Conservation (phyloP, 1,284 basidiomycete genomes). For the Naganishia albida region DNA sequence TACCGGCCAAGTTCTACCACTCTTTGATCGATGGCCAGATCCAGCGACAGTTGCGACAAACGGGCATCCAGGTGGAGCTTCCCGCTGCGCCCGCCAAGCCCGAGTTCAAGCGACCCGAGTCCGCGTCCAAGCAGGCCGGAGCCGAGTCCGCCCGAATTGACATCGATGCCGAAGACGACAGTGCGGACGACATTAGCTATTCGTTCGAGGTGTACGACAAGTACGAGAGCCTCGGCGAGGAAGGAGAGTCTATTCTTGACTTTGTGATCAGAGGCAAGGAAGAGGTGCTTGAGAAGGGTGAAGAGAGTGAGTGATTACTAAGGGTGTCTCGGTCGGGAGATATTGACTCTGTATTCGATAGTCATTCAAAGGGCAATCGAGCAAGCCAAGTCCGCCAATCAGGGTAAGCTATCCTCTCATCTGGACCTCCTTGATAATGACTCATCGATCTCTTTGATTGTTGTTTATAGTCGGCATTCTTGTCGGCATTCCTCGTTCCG, state of each 20-base stretch:
- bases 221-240: constrained; percentile 69
- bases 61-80: constrained; percentile 76
- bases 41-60: constrained; percentile 75
- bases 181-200: constrained; percentile 59
- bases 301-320: constrained; percentile 49
- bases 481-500: constrained; percentile 53
- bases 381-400: constrained; percentile 61
- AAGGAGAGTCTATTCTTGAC: constrained; percentile 66
- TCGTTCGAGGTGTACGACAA: constrained; percentile 71
- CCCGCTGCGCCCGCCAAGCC: constrained; percentile 63
- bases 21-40: constrained; percentile 79
- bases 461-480: constrained; percentile 49
- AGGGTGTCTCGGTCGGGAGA: background rate
- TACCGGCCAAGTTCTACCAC: constrained; percentile 84
- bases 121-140: constrained; percentile 37
- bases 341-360: constrained; percentile 2
- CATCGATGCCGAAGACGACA: constrained; percentile 59
- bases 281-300: constrained; percentile 72
- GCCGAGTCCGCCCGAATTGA: constrained; percentile 74
- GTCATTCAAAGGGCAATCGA: constrained; percentile 70
- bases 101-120: constrained; percentile 63
- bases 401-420: constrained; percentile 53
- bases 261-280: constrained; percentile 82
- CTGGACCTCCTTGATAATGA: background rate
- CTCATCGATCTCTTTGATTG: background rate